A percentile compares a stretch with the other conserved stretches of the same genome.
phyloP scores from a whole-genome alignment of 1,284 basidiomycete genomes.

The Tetrapyrgos nigripes region DNA sequence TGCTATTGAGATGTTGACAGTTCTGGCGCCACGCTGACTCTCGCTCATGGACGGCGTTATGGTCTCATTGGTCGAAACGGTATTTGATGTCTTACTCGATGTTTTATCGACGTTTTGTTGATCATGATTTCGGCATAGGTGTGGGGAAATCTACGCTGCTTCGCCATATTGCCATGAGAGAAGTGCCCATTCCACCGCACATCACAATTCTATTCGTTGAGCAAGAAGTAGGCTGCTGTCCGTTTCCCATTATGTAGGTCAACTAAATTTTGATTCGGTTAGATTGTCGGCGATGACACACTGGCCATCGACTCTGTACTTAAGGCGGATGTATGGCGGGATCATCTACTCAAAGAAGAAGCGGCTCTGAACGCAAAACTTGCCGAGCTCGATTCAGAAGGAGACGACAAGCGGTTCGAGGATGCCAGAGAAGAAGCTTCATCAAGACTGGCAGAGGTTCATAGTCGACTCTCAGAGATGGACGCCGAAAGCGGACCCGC shows the following conservation, averaged over 20 bases:
- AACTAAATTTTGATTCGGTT: slow-evolving; percentile 8
- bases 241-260: slow-evolving; percentile 1
- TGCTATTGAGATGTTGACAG: slow-evolving; percentile 40
- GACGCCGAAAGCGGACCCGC: slow-evolving; percentile 97
- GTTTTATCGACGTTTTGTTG: background rate
- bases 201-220: slow-evolving; percentile 99
- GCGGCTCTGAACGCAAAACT: slow-evolving; percentile 75
- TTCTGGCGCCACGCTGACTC: slow-evolving; percentile 84
- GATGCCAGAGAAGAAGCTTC: slow-evolving; percentile 89
- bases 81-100: slow-evolving; percentile 27
- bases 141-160: slow-evolving; percentile 99
- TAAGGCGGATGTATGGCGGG: slow-evolving; percentile 96
- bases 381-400: slow-evolving; percentile 72
- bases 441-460: slow-evolving; percentile 89
- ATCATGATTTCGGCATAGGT: slow-evolving; percentile 51
- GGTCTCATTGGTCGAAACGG: slow-evolving; percentile 87
- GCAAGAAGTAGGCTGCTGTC: slow-evolving; percentile 75
- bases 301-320: slow-evolving; percentile 92
- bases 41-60: slow-evolving; percentile 90
- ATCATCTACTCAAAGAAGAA: slow-evolving; percentile 88
- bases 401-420: slow-evolving; percentile 79
- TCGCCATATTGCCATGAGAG: slow-evolving; percentile 94
- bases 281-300: slow-evolving; percentile 94
- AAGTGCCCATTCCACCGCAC: slow-evolving; percentile 91
- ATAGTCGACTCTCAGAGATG: slow-evolving; percentile 92